These are phyloP conservation scores for Euphrasia confusa DNA, from an alignment of 257 asterid species.

Conservation along the genomic window DNA sequence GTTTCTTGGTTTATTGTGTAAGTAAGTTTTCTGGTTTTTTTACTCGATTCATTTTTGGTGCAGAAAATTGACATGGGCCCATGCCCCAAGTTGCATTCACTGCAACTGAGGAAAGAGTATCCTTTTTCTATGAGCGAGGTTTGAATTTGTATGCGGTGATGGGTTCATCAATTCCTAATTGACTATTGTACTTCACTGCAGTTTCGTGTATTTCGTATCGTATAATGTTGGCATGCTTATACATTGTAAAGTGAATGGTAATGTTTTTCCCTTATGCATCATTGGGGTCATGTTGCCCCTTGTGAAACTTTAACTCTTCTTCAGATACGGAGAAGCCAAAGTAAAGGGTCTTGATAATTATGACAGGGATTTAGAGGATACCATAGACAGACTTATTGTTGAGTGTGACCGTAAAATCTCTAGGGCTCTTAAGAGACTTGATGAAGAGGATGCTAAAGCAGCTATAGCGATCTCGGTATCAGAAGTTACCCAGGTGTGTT, in stretches of 20 bases:
- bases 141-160: not conserved
- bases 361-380: slow-evolving; percentile 92
- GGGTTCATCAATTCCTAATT: too few relatives aligned
- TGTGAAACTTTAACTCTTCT: slow-evolving; percentile 44
- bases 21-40: not conserved
- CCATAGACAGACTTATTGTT: slow-evolving; percentile 84
- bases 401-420: slow-evolving; percentile 91
- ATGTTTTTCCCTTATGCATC: not conserved
- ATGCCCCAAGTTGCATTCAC: slow-evolving; percentile 86
- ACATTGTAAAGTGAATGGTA: not conserved
- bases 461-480: slow-evolving; percentile 92
- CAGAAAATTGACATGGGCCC: slow-evolving; percentile 98
- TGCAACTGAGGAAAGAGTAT: slow-evolving; percentile 95
- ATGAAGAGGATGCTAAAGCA: slow-evolving; percentile 97
- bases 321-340: slow-evolving; percentile 77
- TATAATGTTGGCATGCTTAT: not conserved
- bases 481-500: slow-evolving; percentile 74
- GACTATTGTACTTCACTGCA: not conserved
- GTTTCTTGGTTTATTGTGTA: slow-evolving; percentile 6
- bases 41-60: slow-evolving; percentile 10
- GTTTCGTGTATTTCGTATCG: slow-evolving; percentile 4
- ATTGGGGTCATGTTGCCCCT: slow-evolving; percentile 9
- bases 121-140: slow-evolving; percentile 30
- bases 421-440: slow-evolving; percentile 87
- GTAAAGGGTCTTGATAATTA: slow-evolving; percentile 79